Evolutionary conservation across 2,329 filamentous ascomycete species (phyloP), one percentile per base, ranked within the genome.

Genomic region (Claviceps fusiformis): DNA sequence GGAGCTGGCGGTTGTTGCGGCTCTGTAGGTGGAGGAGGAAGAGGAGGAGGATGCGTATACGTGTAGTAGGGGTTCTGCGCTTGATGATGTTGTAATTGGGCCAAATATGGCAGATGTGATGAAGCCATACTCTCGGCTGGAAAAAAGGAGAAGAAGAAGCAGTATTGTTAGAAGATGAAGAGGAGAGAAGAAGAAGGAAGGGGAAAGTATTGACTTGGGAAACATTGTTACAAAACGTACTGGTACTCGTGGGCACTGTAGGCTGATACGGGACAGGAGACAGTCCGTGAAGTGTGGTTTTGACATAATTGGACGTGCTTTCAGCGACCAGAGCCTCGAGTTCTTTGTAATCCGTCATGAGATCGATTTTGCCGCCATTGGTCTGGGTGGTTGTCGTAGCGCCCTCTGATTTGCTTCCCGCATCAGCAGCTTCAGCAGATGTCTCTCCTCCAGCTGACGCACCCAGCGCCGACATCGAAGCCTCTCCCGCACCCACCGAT

Each of bases 301-400:
- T 70, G 45, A 74, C 72, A 53, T 74, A 74, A 55, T 74, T 71
- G 10, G 69, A 70, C 0, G 72, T 74, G 58, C 71, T 74, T 59
- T 73, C 70, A 0, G 70, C 71, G 11, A 74, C 71, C 27, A 74
- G 62, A 8, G 72, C 72, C 57, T 73, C 69, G 6, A 74, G 63
- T 46, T 73, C 71, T 57, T 73, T 70, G 52, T 72, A 71, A 55
- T 74, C 71, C 8, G 66, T 71, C 57, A 64, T 65, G 45, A 65
- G 54, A 45, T 70, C 66, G 43, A 65, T 58, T 58, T 68, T 68
- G 50, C 62, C 62, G 51, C 62, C 62, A 24, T 64, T 67, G 1
- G 63, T 63, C 44, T 65, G 64, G 9, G 62, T 59, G 3, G 11
- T 46, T 29, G 45, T 46, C 24, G 62, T 52, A 1, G 59, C 50